Conservation (phyloP, 2,329 filamentous ascomycete species). For the Akanthomyces dipterigenus region DNA sequence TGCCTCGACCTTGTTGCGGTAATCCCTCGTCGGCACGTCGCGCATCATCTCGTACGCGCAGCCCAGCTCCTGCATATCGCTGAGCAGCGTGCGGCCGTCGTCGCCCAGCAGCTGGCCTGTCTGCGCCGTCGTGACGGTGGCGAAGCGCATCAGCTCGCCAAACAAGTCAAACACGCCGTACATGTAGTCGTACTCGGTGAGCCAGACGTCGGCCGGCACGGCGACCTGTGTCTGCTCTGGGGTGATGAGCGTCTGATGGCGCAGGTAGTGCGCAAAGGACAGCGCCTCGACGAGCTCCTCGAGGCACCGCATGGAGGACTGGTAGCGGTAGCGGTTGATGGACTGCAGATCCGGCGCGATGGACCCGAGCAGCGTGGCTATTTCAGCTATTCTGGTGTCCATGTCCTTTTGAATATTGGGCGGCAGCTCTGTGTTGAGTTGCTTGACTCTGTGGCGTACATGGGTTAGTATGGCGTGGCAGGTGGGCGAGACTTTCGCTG, state of each 20-base stretch:
- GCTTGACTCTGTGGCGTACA: conserved; percentile 50
- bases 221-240: conserved; percentile 50
- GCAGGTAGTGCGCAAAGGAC: conserved; percentile 82
- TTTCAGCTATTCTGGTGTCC: conserved; percentile 61
- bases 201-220: conserved; percentile 46
- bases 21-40: conserved; percentile 49
- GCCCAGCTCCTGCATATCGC: conserved; percentile 73
- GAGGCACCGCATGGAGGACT: conserved; percentile 70
- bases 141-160: conserved; percentile 95
- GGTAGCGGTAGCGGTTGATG: conserved; percentile 78
- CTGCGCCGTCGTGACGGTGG: conserved; percentile 79
- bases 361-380: conserved; percentile 58
- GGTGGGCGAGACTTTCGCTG: background rate
- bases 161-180: conserved; percentile 90
- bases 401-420: conserved; percentile 64
- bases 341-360: conserved; percentile 69
- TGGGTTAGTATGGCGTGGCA: background rate
- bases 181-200: conserved; percentile 80
- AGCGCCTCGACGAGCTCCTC: conserved; percentile 94
- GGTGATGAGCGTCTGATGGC: conserved; percentile 66
- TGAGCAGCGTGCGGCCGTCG: conserved; percentile 55
- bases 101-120: conserved; percentile 46
- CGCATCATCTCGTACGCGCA: conserved; percentile 68
- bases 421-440: conserved; percentile 57
- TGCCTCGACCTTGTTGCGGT: conserved; percentile 73